These are phyloP conservation scores for Chaetomium sp. DNA, from an alignment of 2,329 filamentous ascomycete genomes.

Conservation along the genomic window DNA sequence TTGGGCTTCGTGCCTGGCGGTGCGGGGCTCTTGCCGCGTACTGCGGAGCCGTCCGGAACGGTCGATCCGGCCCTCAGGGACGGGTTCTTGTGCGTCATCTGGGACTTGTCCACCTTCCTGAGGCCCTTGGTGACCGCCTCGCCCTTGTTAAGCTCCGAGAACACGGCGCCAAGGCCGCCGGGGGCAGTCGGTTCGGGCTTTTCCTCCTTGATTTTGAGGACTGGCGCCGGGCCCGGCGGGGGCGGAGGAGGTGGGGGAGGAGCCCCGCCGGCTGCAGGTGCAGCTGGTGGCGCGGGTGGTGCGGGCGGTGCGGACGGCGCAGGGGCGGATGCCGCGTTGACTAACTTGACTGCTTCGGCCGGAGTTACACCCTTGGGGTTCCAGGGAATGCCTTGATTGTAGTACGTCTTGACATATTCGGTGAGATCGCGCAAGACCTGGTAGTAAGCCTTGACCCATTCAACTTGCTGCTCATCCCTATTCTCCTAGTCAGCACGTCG, in stretches of 20 bases:
- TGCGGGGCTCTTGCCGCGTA: conserved; percentile 78
- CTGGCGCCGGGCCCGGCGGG: conserved; percentile 68
- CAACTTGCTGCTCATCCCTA: conserved; percentile 68
- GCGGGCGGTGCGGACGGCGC: conserved; percentile 48
- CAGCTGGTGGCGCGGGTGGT: conserved; percentile 50
- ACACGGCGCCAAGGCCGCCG: conserved; percentile 80
- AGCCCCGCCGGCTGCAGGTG: conserved; percentile 56
- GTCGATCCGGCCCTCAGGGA: conserved; percentile 72
- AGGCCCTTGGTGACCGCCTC: conserved; percentile 84
- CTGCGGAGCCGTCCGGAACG: conserved; percentile 61
- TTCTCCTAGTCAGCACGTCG: conserved; percentile 12
- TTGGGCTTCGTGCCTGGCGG: conserved; percentile 88
- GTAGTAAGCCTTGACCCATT: conserved; percentile 94
- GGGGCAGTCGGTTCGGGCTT: conserved; percentile 49
- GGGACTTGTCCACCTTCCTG: conserved; percentile 88
- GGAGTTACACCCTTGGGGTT: conserved; percentile 77
- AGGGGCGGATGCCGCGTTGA: conserved; percentile 51
- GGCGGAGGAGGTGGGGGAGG: conserved; percentile 68
- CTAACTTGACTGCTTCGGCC: conserved; percentile 62
- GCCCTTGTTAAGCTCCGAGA: conserved; percentile 87
- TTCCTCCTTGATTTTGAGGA: conserved; percentile 60
- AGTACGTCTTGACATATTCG: conserved; percentile 83
- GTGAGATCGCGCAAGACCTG: conserved; percentile 81
- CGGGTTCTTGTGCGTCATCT: conserved; percentile 99
- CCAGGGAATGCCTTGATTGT: conserved; percentile 79